These are phyloP conservation scores for Bretziella fagacearum DNA, from an alignment of 2,329 filamentous ascomycete genomes.

Conservation along the genomic window DNA sequence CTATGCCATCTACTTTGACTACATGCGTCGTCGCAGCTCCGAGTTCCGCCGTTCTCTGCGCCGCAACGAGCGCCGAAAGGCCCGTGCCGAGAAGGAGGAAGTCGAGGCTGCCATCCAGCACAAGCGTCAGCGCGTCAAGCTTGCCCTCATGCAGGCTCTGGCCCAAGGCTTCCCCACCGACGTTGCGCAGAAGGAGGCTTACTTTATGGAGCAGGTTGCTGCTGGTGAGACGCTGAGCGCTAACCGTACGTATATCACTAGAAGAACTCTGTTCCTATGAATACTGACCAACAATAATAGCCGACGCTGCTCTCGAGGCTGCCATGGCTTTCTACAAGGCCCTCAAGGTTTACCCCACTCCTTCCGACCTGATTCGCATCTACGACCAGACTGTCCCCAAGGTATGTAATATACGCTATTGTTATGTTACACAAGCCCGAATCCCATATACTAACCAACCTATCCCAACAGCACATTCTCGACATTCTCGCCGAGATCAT, in stretches of 20 bases:
- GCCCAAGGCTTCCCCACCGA: slow-evolving; percentile 82
- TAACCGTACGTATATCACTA: slow-evolving; percentile 46
- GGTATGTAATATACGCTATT: slow-evolving; percentile 36
- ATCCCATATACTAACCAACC: background rate
- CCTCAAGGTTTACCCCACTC: slow-evolving; percentile 93
- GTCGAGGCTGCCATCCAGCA: slow-evolving; percentile 46
- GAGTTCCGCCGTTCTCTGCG: slow-evolving; percentile 52
- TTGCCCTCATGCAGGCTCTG: slow-evolving; percentile 62
- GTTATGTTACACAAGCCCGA: background rate
- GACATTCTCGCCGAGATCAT: slow-evolving; percentile 98
- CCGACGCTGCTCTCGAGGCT: slow-evolving; percentile 57
- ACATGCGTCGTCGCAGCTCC: slow-evolving; percentile 44
- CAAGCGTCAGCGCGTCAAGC: slow-evolving; percentile 59
- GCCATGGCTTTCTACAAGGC: slow-evolving; percentile 96
- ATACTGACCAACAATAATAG: slow-evolving; percentile 23
- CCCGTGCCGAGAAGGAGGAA: slow-evolving; percentile 54
- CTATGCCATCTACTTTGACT: slow-evolving; percentile 53
- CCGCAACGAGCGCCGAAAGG: slow-evolving; percentile 57
- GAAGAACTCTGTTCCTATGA: background rate
- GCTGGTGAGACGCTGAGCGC: slow-evolving; percentile 67
- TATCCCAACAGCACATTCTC: slow-evolving; percentile 53
- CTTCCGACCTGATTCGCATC: slow-evolving; percentile 80
- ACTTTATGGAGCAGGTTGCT: slow-evolving; percentile 92
- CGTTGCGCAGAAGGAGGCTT: slow-evolving; percentile 84
- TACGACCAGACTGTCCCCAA: slow-evolving; percentile 98